Evolutionary conservation across 2,329 filamentous ascomycete species (phyloP), one percentile per base, ranked within the genome.

Genomic region (Nigrospora sphaerica): DNA sequence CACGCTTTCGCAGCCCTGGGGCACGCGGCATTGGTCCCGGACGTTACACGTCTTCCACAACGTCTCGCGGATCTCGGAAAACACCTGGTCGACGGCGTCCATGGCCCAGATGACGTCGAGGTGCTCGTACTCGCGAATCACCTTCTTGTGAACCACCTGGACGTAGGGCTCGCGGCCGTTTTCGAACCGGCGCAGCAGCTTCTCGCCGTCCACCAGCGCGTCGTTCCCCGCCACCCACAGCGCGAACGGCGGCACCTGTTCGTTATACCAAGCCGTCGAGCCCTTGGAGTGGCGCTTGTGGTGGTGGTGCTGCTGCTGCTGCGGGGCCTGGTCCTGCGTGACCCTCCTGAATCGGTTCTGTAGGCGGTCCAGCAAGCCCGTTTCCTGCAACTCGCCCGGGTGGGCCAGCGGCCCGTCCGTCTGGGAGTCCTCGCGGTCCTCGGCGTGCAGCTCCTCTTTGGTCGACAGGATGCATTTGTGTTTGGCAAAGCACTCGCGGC

Each of bases 71-170:
- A 96, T 71, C 67, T 95, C 91, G 47, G 72, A 75, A 6, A 91
- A 93, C 1, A 96, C 87, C 62, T 92, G 80, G 41, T 92, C 83
- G 14, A 90, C 80, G 0, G 83, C 81, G 59, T 96, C 90, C 74
- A 96, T 88, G 0, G 91, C 90, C 92, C 92, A 96, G 34, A 97
- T 81, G 2, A 96, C 88, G 66, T 96, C 92, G 5, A 97, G 75
- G 66, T 97, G 92, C 68, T 96, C 92, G 62, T 95, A 95, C 40
- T 85, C 88, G 3, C 88, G 81, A 38, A 96, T 86, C 18, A 95
- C 72, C 61, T 88, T 95, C 52, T 78, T 78, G 66, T 95, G 87
- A 5, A 95, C 87, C 6, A 96, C 69, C 35, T 77, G 72, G 10
- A 95, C 88, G 58, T 88, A 74, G 2, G 92, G 92, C 64, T 97